Conservation (phyloP, 2,329 filamentous ascomycete species). For the Nannizzia gypsea region DNA sequence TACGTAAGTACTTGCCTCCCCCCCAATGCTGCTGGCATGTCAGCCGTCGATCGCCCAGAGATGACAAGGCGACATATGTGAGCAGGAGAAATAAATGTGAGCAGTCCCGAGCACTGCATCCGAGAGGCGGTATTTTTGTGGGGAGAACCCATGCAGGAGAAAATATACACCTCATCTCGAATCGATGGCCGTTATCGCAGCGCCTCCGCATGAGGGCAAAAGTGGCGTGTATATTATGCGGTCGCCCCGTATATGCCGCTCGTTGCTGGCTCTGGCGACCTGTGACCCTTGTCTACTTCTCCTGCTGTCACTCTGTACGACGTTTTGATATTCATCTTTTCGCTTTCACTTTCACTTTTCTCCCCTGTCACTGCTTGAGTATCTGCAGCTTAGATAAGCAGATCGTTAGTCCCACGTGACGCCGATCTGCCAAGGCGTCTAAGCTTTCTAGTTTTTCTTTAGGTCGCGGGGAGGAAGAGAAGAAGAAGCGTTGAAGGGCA, state of each 20-base stretch:
- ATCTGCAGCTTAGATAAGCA: neutral
- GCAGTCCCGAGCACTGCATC: neutral
- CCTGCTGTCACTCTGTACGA: no score
- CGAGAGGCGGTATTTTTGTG: neutral
- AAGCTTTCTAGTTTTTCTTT: slow-evolving; percentile 2
- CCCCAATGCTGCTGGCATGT: neutral
- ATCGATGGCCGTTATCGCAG: neutral
- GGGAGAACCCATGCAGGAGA: neutral
- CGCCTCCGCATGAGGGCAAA: neutral
- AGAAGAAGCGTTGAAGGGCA: neutral
- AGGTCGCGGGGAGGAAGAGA: neutral
- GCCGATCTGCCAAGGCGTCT: neutral
- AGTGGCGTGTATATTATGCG: neutral
- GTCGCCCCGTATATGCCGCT: neutral
- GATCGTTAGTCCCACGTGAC: neutral
- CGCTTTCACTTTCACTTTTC: no score
- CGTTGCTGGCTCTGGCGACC: no score
- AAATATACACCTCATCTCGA: neutral
- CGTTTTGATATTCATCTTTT: no score
- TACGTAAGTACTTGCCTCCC: neutral
- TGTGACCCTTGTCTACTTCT: no score
- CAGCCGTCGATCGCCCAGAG: neutral
- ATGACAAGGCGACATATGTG: no score
- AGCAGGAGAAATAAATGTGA: neutral
- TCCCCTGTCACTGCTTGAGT: neutral